These are phyloP conservation scores for Barnettozyma pratensis DNA, from an alignment of 805 yeast genomes.

Conservation along the genomic window DNA sequence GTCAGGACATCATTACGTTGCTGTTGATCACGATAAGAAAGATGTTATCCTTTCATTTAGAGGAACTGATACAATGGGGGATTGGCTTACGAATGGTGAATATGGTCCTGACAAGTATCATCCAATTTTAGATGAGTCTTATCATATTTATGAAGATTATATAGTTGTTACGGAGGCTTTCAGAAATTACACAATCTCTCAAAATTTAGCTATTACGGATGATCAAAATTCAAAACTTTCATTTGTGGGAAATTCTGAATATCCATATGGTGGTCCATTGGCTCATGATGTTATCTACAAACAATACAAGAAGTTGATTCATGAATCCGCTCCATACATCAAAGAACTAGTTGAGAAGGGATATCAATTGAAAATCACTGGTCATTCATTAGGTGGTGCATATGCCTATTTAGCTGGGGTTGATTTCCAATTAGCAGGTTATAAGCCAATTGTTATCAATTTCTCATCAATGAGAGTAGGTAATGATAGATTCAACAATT, in stretches of 20 bases:
- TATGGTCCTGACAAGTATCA: constrained; percentile 1
- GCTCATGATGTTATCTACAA: constrained; percentile 62
- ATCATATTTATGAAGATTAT: background rate
- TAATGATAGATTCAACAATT: constrained; percentile 41
- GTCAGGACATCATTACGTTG: constrained; percentile 6
- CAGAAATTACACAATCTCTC: background rate
- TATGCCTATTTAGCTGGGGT: constrained; percentile 57
- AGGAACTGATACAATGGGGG: constrained; percentile 5
- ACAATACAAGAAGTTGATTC: constrained; percentile 38
- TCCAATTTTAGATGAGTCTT: background rate
- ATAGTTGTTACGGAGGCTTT: background rate
- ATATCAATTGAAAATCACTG: constrained; percentile 50
- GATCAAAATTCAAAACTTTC: no score
- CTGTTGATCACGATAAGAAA: background rate
- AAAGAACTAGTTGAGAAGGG: constrained; percentile 33
- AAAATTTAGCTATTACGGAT: no score
- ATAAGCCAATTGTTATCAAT: constrained; percentile 48
- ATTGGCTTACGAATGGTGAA: constrained; percentile 4
- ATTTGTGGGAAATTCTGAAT: no score
- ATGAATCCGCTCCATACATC: constrained; percentile 30
- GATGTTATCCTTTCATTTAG: constrained; percentile 1
- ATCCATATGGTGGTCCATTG: background rate
- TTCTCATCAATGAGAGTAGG: constrained; percentile 67
- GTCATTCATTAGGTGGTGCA: constrained; percentile 80
- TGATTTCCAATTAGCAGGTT: constrained; percentile 52